A percentile compares a stretch with the other conserved stretches of the same genome.
These are phyloP conservation scores for Talaromyces sp. DNA, from an alignment of 2,329 filamentous ascomycete species.

Conservation along the genomic window DNA sequence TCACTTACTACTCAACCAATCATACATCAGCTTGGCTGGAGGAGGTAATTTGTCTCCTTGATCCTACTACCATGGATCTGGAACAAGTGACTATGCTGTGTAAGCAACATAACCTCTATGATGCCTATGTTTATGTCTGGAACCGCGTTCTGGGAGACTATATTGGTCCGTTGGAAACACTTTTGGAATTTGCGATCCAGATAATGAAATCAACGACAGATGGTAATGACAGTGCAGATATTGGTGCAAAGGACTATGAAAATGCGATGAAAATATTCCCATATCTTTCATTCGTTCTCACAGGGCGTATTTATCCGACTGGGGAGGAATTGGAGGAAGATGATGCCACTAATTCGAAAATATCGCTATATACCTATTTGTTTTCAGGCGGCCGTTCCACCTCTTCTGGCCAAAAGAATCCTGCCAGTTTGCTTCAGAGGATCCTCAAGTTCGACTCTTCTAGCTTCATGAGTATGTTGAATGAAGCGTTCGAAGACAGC, in stretches of 20 bases:
- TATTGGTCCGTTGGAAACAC: conserved; percentile 81
- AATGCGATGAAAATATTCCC: conserved; percentile 89
- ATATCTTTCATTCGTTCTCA: conserved; percentile 87
- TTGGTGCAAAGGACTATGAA: conserved; percentile 48
- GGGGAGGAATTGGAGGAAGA: conserved; percentile 69
- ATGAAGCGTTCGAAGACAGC: conserved; percentile 93
- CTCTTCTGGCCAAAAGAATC: conserved; percentile 57
- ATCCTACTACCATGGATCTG: conserved; percentile 85
- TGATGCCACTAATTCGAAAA: conserved; percentile 72
- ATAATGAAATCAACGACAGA: conserved; percentile 22
- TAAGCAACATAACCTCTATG: conserved; percentile 87
- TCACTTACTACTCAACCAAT: conserved; percentile 72
- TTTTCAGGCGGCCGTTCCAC: conserved; percentile 66
- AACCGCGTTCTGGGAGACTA: conserved; percentile 86
- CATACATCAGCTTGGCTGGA: conserved; percentile 76
- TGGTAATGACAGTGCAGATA: conserved; percentile 47
- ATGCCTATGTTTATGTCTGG: conserved; percentile 96
- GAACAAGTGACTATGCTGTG: conserved; percentile 88
- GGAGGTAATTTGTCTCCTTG: conserved; percentile 90
- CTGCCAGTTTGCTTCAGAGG: conserved; percentile 79
- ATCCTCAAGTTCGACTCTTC: conserved; percentile 85
- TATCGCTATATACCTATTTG: conserved; percentile 85
- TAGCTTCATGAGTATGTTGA: conserved; percentile 90
- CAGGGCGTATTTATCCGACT: conserved; percentile 85
- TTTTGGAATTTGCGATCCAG: conserved; percentile 51